A percentile compares a stretch with the other conserved stretches of the same genome.
Evolutionary conservation across 1,284 basidiomycete genomes (phyloP).

Genomic region (Cystobasidium sp.): DNA sequence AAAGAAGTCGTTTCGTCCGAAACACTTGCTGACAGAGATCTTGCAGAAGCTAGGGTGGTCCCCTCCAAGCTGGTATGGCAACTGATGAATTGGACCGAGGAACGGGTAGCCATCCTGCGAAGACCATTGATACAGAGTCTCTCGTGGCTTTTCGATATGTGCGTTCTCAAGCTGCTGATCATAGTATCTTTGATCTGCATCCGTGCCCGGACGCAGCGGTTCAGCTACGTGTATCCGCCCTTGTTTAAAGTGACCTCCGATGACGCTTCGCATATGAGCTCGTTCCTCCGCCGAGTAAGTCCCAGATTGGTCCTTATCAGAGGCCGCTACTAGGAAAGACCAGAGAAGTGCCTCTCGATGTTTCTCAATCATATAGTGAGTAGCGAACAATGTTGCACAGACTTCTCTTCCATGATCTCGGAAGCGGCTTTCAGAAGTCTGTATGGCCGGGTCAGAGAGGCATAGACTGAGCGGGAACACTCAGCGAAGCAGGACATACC

Average conservation of each 20-base stretch:
- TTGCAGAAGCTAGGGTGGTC: slow-evolving; percentile 3
- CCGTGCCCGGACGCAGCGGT: neutral
- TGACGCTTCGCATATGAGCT: slow-evolving; percentile 1
- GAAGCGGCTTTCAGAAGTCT: slow-evolving; percentile 34
- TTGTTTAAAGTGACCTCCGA: neutral
- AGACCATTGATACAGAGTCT: slow-evolving; percentile 22
- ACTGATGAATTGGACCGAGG: neutral
- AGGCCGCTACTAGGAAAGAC: slow-evolving; percentile 25
- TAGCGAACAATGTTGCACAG: slow-evolving; percentile 10
- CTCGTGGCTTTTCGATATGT: neutral
- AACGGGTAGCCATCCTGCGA: slow-evolving; percentile 19
- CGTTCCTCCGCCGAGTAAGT: slow-evolving; percentile 14
- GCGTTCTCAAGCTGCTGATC: neutral
- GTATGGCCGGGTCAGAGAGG: neutral
- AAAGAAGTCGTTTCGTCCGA: slow-evolving; percentile 25
- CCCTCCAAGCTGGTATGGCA: slow-evolving; percentile 9
- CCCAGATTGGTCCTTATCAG: slow-evolving; percentile 14
- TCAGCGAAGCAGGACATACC: neutral
- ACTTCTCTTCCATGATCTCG: slow-evolving; percentile 15
- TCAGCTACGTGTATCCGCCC: neutral
- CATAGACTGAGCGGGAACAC: neutral
- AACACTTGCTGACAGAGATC: slow-evolving; percentile 11
- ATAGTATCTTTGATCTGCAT: neutral
- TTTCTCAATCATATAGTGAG: slow-evolving; percentile 24
- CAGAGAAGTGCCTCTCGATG: slow-evolving; percentile 38